A percentile compares a stretch with the other conserved stretches of the same genome.
phyloP scores from a whole-genome alignment of 192 early-diverging fungal genomes.

The Linnemannia hyalina region DNA sequence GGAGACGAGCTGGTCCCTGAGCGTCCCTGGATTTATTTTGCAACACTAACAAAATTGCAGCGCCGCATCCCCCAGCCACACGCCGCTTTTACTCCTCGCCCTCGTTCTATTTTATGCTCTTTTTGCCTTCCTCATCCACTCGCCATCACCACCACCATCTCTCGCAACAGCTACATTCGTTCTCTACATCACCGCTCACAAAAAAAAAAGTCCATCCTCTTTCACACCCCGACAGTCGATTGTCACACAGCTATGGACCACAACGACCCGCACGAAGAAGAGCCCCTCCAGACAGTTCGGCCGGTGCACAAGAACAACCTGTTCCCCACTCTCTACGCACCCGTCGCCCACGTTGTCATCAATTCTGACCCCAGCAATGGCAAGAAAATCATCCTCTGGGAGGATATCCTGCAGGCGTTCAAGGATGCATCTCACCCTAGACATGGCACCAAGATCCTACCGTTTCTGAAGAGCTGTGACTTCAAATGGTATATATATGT shows the following conservation, averaged over 20 bases:
- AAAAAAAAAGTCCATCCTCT: neutral
- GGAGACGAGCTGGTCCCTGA: neutral
- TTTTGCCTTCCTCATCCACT: too few species aligned
- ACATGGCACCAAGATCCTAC: neutral
- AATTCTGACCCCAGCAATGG: neutral
- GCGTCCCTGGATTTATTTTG: too few species aligned
- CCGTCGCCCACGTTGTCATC: neutral
- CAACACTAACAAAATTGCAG: too few species aligned
- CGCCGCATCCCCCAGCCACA: too few species aligned
- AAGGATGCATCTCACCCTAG: neutral
- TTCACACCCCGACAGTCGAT: neutral
- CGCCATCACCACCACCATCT: too few species aligned
- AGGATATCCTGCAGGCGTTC: constrained; percentile 1
- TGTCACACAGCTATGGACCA: neutral
- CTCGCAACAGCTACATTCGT: neutral
- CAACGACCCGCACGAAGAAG: neutral
- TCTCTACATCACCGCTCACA: neutral
- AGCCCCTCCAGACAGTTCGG: neutral
- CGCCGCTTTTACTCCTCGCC: too few species aligned
- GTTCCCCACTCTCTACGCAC: neutral
- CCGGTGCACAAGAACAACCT: constrained; percentile 2
- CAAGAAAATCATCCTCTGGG: neutral
- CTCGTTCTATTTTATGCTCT: too few species aligned
- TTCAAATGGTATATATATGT: neutral
- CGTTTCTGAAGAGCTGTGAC: neutral